Base-by-base conservation (phyloP, 768 basidiomycete genomes). In the Termitomyces sp. region DNA sequence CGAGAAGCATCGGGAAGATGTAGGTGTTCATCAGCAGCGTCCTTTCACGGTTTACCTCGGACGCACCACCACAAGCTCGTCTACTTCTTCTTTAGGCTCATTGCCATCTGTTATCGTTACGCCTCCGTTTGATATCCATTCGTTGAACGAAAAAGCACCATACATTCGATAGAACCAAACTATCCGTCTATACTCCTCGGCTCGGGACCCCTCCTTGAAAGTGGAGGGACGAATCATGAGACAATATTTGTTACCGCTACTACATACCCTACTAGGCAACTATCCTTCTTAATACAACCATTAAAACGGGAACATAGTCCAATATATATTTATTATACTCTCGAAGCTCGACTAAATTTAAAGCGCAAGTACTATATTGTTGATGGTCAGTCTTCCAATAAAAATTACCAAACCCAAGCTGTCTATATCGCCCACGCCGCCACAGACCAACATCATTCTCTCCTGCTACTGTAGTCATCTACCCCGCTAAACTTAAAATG, bases 81-180 rank as follows among this genome's bases (percentile, higher is more conserved):
- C 73, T 32, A 69, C 70, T 22, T 69, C 61, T 28, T 73, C 73
- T 11, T 36, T 72, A 28, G 66, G 67, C 38, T 70, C 71, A 13
- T 60, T 70, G 46, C 60, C 65, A 5, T 66, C 69, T 32, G 59
- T 56, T 44, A 47, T 53, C n/a, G 46, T 59, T 40, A 60, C 65
- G 3, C 66, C 67, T 7, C 62, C 63, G 33, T 62, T 64, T 7
- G 68, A 72, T 24, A 4, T 13, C 16, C 44, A 58, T 35, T 57
- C 67, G 1, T 66, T 66, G 1, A 62, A 44, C 33, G 61, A 62
- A 57, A 63, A 64, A 30, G 62, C 66, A 9, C 54, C 49, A 18
- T 59, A 59, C 43, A 44, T 60, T n/a, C 56, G 58, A 50, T 56
- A 54, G 35, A 28, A 58, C 24, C 33, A 26, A n/a, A 18, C 30